These are phyloP conservation scores for Gossypium turneri DNA, from an alignment of 345 rosid genomes.

Conservation along the genomic window DNA sequence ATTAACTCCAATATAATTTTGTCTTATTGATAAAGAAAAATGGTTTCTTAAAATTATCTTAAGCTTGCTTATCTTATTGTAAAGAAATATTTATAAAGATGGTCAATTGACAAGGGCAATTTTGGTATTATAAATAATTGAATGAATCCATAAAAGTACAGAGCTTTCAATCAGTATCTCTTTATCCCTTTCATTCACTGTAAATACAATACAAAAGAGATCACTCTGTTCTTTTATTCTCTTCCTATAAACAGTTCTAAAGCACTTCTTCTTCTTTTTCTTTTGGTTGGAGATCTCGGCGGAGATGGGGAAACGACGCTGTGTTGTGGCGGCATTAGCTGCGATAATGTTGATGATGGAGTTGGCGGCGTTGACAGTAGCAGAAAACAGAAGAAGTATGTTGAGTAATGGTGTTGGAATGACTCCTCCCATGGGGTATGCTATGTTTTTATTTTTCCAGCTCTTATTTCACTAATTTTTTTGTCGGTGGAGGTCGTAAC, in stretches of 20 bases:
- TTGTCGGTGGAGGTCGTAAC: neutral
- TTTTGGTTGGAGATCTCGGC: neutral
- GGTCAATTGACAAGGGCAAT: neutral
- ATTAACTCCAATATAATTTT: too few relatives aligned
- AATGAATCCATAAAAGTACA: neutral
- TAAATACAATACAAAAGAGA: neutral
- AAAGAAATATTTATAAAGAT: too few relatives aligned
- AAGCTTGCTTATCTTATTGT: too few relatives aligned
- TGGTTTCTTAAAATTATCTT: too few relatives aligned
- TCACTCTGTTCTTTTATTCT: neutral
- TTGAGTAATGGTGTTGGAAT: slow-evolving; percentile 58
- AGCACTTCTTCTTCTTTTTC: neutral
- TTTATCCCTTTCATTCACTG: neutral
- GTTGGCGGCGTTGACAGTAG: slow-evolving; percentile 19
- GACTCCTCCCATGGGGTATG: slow-evolving; percentile 86
- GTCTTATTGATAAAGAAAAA: too few relatives aligned
- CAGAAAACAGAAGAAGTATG: slow-evolving; percentile 37
- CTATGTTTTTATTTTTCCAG: neutral
- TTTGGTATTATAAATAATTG: neutral
- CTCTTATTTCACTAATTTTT: neutral
- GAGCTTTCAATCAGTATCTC: neutral
- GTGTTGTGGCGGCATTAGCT: neutral
- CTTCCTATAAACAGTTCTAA: neutral
- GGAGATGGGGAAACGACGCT: neutral
- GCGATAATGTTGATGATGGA: slow-evolving; percentile 17